These are phyloP conservation scores for Globisporangium parvum DNA, from an alignment of 352 stramenopile species.

Conservation along the genomic window DNA sequence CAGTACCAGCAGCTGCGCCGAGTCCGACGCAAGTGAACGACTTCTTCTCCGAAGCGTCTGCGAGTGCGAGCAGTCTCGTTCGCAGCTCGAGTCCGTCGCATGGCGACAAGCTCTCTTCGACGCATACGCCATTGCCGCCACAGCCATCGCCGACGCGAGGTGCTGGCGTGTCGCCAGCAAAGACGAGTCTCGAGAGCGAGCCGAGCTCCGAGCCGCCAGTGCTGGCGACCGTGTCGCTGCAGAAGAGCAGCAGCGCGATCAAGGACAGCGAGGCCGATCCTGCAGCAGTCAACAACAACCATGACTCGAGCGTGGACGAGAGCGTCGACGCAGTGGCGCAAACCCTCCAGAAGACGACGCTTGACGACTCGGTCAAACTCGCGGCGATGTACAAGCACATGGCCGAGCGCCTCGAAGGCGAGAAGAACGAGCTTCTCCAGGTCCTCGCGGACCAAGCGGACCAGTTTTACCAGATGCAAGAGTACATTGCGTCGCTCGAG, in stretches of 20 bases:
- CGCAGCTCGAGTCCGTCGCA: background rate
- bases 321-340: slow-evolving; percentile 1
- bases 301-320: slow-evolving; percentile 4
- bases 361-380: slow-evolving; percentile 58
- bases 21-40: slow-evolving; percentile 23
- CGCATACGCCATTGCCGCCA: no score
- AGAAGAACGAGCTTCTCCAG: slow-evolving; percentile 73
- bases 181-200: slow-evolving; percentile 6
- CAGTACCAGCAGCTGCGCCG: background rate
- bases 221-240: background rate
- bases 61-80: slow-evolving; percentile 37
- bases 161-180: background rate
- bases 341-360: slow-evolving; percentile 23
- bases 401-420: slow-evolving; percentile 57
- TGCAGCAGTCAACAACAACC: slow-evolving; percentile 2
- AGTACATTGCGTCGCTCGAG: slow-evolving; percentile 69
- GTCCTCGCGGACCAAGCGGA: slow-evolving; percentile 59
- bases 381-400: slow-evolving; percentile 84
- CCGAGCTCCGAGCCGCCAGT: slow-evolving; percentile 22
- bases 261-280: slow-evolving; percentile 8
- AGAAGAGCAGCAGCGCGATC: background rate
- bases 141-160: background rate
- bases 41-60: slow-evolving; percentile 25
- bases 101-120: background rate
- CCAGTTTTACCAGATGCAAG: slow-evolving; percentile 72